Percentiles rank a stretch among this genome's conserved stretches.
Conservation (phyloP, 2,329 filamentous ascomycete genomes). For the Bretziella fagacearum region DNA sequence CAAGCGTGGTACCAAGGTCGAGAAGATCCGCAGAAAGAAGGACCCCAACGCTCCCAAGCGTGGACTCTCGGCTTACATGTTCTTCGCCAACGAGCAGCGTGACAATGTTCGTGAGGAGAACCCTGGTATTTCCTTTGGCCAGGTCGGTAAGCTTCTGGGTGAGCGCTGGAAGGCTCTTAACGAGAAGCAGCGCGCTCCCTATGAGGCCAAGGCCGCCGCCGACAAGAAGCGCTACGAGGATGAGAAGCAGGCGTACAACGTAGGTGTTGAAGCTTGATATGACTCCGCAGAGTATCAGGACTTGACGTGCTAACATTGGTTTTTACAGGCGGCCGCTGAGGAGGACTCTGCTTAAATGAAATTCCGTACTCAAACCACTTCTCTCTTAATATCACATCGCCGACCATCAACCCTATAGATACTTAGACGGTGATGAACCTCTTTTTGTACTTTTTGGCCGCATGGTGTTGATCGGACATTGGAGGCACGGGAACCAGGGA, state of each 20-base stretch:
- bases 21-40: constrained; percentile 43
- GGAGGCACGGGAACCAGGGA: constrained; percentile 6
- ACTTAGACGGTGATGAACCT: constrained; percentile 7
- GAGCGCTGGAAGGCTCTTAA: constrained; percentile 96
- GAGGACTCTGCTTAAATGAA: constrained; percentile 17
- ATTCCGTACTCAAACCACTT: not conserved
- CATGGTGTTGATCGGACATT: constrained; percentile 7
- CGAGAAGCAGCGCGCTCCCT: constrained; percentile 82
- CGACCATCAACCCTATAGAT: constrained; percentile 9
- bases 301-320: constrained; percentile 13
- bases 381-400: constrained; percentile 6
- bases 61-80: constrained; percentile 99
- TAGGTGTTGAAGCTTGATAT: too few species aligned
- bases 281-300: too few species aligned
- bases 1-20: constrained; percentile 38
- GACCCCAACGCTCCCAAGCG: constrained; percentile 98
- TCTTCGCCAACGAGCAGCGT: constrained; percentile 98
- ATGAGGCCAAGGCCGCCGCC: constrained; percentile 87
- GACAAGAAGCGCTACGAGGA: constrained; percentile 99
- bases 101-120: constrained; percentile 98
- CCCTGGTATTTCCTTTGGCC: constrained; percentile 91
- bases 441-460: constrained; percentile 10
- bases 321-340: constrained; percentile 17
- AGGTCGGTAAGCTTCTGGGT: constrained; percentile 95
- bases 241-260: constrained; percentile 88